Base-by-base conservation (phyloP, 192 early-diverging fungal genomes). In the Coemansia sp. region DNA sequence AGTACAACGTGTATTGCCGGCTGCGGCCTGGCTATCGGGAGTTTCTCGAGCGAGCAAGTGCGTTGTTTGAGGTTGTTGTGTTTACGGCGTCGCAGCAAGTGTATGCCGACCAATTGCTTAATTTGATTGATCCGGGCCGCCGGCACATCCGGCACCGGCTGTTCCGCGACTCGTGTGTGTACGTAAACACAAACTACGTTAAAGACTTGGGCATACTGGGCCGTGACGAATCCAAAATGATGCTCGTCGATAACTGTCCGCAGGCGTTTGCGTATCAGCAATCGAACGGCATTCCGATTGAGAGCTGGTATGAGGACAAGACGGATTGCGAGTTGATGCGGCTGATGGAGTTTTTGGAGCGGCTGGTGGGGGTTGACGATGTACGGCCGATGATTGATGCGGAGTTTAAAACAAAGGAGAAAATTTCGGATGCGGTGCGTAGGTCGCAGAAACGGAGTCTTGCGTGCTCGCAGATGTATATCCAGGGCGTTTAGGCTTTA, bases 191-290 rank as follows among this genome's bases (percentile, higher is more conserved):
- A 25, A 87, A 87, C 62, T 89, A 88, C 64, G 67, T 90, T 65
- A 89, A 91, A 84, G 89, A 91, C 68, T 61, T 91, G 69, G 66
- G 79, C 5, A 84, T 87, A 22, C 73, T 91, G n/a, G 89, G 88
- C 11, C 74, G 89, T 15, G 88, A 91, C 61, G 58, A 88, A 57
- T 55, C 81, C 15, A 83, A 86, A 62, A 81, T 86, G 23, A 56
- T 90, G 2, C 78, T 91, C 54, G 85, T 91, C 1, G 89, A 91
- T 62, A 91, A 91, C 53, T 87, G 86, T 3, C 87, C 88, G 7
- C 88, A 91, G 57, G 88, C 88, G 2, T 91, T 88, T 78, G 87
- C 84, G 7, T 90, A 89, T 70, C 89, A 91, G 48, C 83, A 86
- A 47, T 84, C 84, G 21, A 90, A 90, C 54, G 89, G 89, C 2